Conservation (phyloP, 2,329 filamentous ascomycete genomes). For the Knoxdaviesia proteae region DNA sequence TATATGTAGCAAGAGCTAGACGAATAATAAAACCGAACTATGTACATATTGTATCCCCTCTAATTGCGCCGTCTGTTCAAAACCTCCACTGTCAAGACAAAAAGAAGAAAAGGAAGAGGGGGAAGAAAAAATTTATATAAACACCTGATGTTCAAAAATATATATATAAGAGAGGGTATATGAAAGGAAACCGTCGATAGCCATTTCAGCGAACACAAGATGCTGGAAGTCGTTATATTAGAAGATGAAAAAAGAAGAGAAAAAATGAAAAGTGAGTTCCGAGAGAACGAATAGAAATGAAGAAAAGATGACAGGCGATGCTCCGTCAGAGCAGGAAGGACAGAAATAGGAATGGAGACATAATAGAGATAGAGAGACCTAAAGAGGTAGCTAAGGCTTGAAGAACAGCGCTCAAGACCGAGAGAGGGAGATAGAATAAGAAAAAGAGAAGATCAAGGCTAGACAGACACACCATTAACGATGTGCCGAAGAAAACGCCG, state of each 20-base stretch:
- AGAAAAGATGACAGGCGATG: not conserved
- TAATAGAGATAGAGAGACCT: not conserved
- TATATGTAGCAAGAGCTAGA: no score
- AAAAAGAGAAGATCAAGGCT: not conserved
- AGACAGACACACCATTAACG: not conserved
- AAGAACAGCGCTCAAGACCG: not conserved
- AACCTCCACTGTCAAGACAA: not conserved
- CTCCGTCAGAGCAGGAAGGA: no score
- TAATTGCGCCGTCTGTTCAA: no score
- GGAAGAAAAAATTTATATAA: not conserved
- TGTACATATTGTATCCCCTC: no score
- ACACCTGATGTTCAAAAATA: no score
- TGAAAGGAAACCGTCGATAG: not conserved
- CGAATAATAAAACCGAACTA: no score
- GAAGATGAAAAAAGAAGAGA: not conserved
- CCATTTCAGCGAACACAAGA: not conserved
- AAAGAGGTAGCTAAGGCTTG: not conserved
- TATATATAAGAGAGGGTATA: not conserved
- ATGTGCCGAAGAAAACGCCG: not conserved
- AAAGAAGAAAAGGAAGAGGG: not conserved
- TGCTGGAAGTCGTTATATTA: not conserved
- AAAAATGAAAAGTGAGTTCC: slow-evolving; percentile 1
- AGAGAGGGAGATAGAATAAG: not conserved
- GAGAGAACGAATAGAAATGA: slow-evolving; percentile 1
- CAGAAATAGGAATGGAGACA: not conserved